These are phyloP conservation scores for Trichophyton rubrum DNA, from an alignment of 2,329 filamentous ascomycete genomes.

Conservation along the genomic window DNA sequence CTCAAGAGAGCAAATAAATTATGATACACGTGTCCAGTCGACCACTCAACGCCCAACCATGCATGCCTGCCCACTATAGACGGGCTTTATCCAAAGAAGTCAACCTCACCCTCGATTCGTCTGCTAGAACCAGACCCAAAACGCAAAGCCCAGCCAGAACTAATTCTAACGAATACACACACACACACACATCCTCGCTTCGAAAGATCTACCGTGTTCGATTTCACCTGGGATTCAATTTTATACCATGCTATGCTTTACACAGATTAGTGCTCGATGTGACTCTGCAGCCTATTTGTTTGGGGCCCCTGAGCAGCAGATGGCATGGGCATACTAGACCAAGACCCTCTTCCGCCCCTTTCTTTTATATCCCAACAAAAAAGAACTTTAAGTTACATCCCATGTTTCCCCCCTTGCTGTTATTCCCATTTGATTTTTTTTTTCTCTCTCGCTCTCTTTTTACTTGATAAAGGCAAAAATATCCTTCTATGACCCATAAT, in stretches of 20 bases:
- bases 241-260: not conserved
- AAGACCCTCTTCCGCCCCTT: no score
- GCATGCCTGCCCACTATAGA: not conserved
- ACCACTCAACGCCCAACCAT: not conserved
- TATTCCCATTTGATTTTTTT: not conserved
- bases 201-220: not conserved
- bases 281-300: not conserved
- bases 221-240: not conserved
- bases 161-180: not conserved
- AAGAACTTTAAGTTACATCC: not conserved
- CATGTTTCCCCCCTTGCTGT: not conserved
- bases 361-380: not conserved
- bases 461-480: not conserved
- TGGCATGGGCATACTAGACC: not conserved
- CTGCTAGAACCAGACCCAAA: not conserved
- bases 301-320: not conserved
- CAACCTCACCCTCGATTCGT: not conserved
- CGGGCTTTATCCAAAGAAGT: not conserved
- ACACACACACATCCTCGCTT: not conserved
- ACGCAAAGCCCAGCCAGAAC: not conserved
- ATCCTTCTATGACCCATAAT: not conserved
- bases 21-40: not conserved
- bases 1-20: slow-evolving; percentile 4
- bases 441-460: not conserved
- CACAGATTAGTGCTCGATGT: not conserved